Conservation (phyloP, 2,329 filamentous ascomycete species). For the Nigrograna mackinnonii region DNA sequence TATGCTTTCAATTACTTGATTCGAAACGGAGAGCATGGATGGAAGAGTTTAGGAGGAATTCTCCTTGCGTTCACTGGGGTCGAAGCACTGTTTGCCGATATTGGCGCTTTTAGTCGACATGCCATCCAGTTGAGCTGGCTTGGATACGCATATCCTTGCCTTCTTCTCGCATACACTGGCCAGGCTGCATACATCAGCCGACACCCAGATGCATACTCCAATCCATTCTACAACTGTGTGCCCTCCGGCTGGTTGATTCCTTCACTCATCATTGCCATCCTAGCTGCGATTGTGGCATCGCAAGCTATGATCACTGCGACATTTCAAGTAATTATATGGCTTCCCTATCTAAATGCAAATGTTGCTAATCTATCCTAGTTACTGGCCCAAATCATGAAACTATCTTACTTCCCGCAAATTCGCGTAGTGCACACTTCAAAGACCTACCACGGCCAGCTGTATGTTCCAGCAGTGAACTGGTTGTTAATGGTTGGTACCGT, state of each 20-base stretch:
- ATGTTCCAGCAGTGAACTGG: slow-evolving; percentile 78
- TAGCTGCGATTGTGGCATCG: slow-evolving; percentile 74
- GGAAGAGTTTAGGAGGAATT: slow-evolving; percentile 70
- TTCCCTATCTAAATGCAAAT: background rate
- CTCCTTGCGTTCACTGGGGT: slow-evolving; percentile 75
- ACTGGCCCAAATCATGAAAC: slow-evolving; percentile 72
- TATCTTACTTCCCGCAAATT: slow-evolving; percentile 76
- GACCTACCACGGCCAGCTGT: slow-evolving; percentile 74
- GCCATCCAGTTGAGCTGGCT: slow-evolving; percentile 78
- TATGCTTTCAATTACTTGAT: slow-evolving; percentile 65
- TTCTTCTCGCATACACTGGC: slow-evolving; percentile 68
- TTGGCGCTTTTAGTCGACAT: slow-evolving; percentile 70
- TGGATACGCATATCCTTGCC: slow-evolving; percentile 68
- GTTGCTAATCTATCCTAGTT: slow-evolving; percentile 43
- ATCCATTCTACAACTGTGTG: slow-evolving; percentile 74
- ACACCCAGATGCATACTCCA: slow-evolving; percentile 64
- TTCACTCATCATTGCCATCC: slow-evolving; percentile 67
- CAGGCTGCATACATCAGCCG: slow-evolving; percentile 73
- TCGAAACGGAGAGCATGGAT: slow-evolving; percentile 62
- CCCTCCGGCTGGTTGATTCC: slow-evolving; percentile 71
- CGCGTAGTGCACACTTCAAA: slow-evolving; percentile 72
- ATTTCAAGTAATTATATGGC: slow-evolving; percentile 59
- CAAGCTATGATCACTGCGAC: slow-evolving; percentile 79
- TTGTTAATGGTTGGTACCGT: slow-evolving; percentile 75
- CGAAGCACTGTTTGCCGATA: slow-evolving; percentile 78